Conservation (phyloP, 306 rosid genomes). For the Castanea mollissima region DNA sequence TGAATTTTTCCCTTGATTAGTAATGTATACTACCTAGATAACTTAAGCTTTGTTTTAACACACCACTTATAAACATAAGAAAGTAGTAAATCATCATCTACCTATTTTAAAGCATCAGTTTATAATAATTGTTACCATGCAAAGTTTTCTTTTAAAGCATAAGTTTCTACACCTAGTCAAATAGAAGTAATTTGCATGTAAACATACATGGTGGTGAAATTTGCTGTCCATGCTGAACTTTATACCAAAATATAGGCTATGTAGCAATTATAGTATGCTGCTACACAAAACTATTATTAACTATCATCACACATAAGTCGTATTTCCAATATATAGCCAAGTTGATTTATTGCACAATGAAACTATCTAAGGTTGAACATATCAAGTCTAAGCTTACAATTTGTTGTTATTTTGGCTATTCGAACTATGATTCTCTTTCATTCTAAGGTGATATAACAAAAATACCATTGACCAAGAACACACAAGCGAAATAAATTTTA, state of each 20-base stretch:
- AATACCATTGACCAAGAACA: neutral
- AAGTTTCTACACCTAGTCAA: neutral
- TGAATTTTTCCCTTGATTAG: no score
- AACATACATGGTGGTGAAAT: no score
- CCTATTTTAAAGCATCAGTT: neutral
- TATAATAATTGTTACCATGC: neutral
- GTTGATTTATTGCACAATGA: neutral
- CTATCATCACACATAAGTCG: neutral
- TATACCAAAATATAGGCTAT: no score
- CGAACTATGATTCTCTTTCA: neutral
- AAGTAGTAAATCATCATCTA: neutral
- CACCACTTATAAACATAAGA: neutral
- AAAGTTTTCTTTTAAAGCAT: neutral
- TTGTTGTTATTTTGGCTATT: neutral
- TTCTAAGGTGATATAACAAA: neutral
- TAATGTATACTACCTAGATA: no score
- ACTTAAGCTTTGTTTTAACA: no score
- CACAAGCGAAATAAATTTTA: neutral
- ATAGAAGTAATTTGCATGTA: neutral
- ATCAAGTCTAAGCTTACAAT: neutral
- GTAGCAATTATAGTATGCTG: no score
- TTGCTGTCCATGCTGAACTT: no score
- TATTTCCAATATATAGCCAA: conserved; percentile 1
- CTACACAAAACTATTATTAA: no score
- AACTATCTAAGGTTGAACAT: neutral